Evolutionary conservation across 2,329 filamentous ascomycete genomes (phyloP).

Genomic region (Aspergillus tamarii): DNA sequence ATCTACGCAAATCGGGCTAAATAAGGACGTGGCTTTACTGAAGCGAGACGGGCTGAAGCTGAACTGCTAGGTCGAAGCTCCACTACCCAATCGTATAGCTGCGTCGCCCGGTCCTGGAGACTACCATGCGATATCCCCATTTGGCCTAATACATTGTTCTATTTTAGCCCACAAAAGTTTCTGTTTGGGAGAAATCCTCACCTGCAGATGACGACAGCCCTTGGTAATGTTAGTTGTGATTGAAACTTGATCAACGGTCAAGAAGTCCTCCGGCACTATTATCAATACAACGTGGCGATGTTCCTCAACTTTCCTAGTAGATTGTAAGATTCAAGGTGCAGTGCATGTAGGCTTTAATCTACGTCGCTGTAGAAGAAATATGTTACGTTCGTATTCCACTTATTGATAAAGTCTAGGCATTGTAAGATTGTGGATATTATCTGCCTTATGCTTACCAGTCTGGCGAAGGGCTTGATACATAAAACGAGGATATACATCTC

Average conservation of each 20-base stretch:
- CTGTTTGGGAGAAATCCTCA: no score
- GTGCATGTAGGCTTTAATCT: no score
- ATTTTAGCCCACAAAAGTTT: not conserved
- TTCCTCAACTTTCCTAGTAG: no score
- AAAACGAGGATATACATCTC: no score
- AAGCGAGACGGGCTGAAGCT: not conserved
- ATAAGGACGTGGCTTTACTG: not conserved
- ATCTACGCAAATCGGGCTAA: not conserved
- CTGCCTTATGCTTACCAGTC: no score
- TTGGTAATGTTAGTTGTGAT: not conserved
- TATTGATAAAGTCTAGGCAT: no score
- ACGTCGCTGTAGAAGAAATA: no score
- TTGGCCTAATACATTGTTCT: not conserved
- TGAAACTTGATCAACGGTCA: not conserved
- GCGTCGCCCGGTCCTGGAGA: not conserved
- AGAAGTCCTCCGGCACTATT: not conserved
- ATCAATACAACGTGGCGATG: rapidly evolving
- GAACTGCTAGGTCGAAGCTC: not conserved
- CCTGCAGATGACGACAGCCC: no score
- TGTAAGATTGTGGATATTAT: no score
- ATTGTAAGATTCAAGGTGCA: no score
- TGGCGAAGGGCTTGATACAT: not conserved
- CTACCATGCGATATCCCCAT: not conserved
- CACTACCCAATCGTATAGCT: not conserved
- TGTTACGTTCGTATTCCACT: no score